Evolutionary conservation across 441 rosid species (phyloP).

Genomic region (Populus tomentosa): DNA sequence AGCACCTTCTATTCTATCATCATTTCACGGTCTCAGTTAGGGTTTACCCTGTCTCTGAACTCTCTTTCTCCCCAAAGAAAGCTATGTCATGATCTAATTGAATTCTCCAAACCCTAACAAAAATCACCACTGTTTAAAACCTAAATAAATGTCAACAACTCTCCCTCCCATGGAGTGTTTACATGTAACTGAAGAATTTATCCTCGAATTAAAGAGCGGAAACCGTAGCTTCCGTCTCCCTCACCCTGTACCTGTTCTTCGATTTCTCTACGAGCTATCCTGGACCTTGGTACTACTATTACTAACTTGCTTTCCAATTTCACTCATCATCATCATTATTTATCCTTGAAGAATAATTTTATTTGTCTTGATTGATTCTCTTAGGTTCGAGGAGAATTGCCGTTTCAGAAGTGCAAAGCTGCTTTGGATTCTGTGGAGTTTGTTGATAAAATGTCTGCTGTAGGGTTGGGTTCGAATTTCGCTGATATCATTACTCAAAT

Average conservation of each 20-base stretch:
- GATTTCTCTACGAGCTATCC: conserved; percentile 94
- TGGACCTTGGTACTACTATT: conserved; percentile 51
- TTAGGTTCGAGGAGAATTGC: conserved; percentile 94
- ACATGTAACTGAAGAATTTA: conserved; percentile 63
- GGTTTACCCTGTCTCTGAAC: too few relatives aligned
- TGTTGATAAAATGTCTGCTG: conserved; percentile 43
- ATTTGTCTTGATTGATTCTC: conserved; percentile 17
- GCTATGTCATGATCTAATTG: background rate
- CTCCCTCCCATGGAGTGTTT: conserved; percentile 49
- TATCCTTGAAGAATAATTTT: background rate
- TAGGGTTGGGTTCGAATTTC: conserved; percentile 63
- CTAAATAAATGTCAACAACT: conserved; percentile 4
- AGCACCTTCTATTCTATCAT: too few relatives aligned
- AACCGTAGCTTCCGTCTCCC: conserved; percentile 52
- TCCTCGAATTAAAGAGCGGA: conserved; percentile 80
- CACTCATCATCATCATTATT: background rate
- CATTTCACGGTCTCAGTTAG: too few relatives aligned
- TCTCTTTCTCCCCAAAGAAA: too few relatives aligned
- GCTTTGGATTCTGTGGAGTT: conserved; percentile 69
- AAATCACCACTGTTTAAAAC: background rate
- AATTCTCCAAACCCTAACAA: background rate
- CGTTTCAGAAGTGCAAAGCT: conserved; percentile 75
- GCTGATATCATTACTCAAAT: conserved; percentile 90
- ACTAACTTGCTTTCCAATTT: background rate
- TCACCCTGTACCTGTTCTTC: conserved; percentile 69